Conservation (phyloP, 106 monocot species). For the Allium cepa region DNA sequence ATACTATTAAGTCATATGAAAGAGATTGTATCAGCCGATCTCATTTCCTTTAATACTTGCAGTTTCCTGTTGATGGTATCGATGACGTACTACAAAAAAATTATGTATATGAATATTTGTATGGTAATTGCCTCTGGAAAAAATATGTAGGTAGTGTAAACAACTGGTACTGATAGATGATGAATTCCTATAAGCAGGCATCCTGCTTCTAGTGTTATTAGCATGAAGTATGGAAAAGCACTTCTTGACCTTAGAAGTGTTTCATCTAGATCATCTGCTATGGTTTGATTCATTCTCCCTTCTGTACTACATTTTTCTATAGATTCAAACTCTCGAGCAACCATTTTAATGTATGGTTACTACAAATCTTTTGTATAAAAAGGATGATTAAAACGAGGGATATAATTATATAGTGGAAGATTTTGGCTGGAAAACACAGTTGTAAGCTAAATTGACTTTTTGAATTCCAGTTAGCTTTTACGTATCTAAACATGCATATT, state of each 20-base stretch:
- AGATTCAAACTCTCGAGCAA: conserved; percentile 15
- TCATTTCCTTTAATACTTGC: too few relatives aligned
- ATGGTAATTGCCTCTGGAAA: conserved; percentile 41
- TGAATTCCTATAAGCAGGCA: conserved; percentile 48
- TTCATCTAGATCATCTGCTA: conserved; percentile 73
- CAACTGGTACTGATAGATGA: conserved; percentile 40
- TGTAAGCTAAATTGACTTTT: too few relatives aligned
- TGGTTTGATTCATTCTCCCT: conserved; percentile 23
- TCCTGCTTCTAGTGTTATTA: conserved; percentile 81
- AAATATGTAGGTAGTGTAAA: conserved; percentile 38
- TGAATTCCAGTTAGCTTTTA: too few relatives aligned
- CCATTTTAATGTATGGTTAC: not conserved
- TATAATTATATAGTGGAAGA: too few relatives aligned
- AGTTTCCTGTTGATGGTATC: too few relatives aligned
- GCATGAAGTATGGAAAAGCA: conserved; percentile 84
- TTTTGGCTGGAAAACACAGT: too few relatives aligned
- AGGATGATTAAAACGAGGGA: too few relatives aligned
- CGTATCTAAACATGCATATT: too few relatives aligned
- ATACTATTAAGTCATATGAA: too few relatives aligned
- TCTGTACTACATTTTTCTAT: conserved; percentile 41
- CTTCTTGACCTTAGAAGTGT: conserved; percentile 51
- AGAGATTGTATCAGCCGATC: too few relatives aligned
- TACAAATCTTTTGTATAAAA: not conserved
- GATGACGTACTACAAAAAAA: too few relatives aligned
- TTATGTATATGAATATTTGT: conserved; percentile 40